These are phyloP conservation scores for Holtermannia corniformis DNA, from an alignment of 768 basidiomycete genomes.

Conservation along the genomic window DNA sequence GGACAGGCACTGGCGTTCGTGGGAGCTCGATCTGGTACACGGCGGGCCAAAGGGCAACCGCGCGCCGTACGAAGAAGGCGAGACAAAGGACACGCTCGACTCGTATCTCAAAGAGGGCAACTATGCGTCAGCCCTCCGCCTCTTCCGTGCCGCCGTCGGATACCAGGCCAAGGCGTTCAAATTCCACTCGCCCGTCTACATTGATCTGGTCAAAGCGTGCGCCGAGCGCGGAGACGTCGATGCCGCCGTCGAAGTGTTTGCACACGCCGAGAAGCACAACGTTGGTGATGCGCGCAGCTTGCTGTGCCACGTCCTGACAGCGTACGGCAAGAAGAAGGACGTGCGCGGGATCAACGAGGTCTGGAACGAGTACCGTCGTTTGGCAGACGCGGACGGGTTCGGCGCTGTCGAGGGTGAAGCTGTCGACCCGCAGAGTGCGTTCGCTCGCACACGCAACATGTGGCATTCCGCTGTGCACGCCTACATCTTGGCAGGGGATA, in stretches of 20 bases:
- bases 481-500: conserved; percentile 5
- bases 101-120: conserved; percentile 57
- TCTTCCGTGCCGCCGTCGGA: conserved; percentile 57
- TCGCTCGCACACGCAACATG: background rate
- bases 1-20: conserved; percentile 27
- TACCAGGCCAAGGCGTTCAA: conserved; percentile 20
- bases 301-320: conserved; percentile 9
- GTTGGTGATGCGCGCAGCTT: conserved; percentile 7
- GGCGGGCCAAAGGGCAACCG: background rate
- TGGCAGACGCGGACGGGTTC: background rate
- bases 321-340: conserved; percentile 6
- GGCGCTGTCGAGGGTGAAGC: background rate
- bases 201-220: conserved; percentile 54
- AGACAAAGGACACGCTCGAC: conserved; percentile 14
- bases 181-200: conserved; percentile 44
- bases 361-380: conserved; percentile 7
- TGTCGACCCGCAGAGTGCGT: background rate
- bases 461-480: background rate
- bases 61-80: no score
- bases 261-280: conserved; percentile 46
- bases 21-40: conserved; percentile 6
- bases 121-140: conserved; percentile 57
- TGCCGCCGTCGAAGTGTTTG: conserved; percentile 58
- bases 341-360: conserved; percentile 3
- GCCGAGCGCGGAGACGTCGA: conserved; percentile 52